Percentiles rank a stretch among this genome's conserved stretches.
Evolutionary conservation across 805 yeast genomes (phyloP).

Genomic region (Kuraishia piskuri): DNA sequence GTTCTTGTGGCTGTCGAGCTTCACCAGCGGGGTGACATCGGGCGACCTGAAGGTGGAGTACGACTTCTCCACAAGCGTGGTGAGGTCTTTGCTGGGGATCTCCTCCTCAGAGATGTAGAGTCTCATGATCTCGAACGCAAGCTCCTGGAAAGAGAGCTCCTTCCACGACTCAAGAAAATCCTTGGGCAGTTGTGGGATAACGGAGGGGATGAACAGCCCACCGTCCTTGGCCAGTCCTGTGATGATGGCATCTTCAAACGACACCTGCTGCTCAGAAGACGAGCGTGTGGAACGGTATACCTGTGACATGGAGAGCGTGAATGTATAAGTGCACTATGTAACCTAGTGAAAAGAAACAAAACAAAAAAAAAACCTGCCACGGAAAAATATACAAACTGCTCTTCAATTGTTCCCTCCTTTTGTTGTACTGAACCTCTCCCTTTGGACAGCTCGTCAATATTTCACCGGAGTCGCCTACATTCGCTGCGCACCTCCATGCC

Average conservation of each 20-base stretch:
- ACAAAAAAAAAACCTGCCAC: too few species aligned
- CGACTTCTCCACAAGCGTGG: conserved; percentile 53
- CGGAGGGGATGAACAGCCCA: conserved; percentile 85
- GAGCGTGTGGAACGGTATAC: conserved; percentile 79
- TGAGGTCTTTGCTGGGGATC: conserved; percentile 63
- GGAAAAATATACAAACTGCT: too few species aligned
- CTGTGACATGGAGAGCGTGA: conserved; percentile 29
- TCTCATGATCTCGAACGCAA: conserved; percentile 82
- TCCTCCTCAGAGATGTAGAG: conserved; percentile 67
- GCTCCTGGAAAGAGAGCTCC: conserved; percentile 67
- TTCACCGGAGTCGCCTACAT: too few species aligned
- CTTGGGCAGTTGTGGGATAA: conserved; percentile 56
- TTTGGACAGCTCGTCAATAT: too few species aligned
- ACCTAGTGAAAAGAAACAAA: too few species aligned
- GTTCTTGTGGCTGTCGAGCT: conserved; percentile 45
- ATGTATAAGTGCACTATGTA: too few species aligned
- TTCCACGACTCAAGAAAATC: conserved; percentile 61
- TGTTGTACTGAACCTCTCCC: too few species aligned
- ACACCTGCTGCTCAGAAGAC: conserved; percentile 34
- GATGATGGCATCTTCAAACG: conserved; percentile 77
- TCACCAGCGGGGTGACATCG: conserved; percentile 79
- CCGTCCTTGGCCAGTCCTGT: conserved; percentile 96
- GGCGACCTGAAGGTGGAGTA: conserved; percentile 86
- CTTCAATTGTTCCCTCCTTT: too few species aligned
- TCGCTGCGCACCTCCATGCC: not conserved